phyloP scores from a whole-genome alignment of 768 basidiomycete genomes.

The Imleria badia region DNA sequence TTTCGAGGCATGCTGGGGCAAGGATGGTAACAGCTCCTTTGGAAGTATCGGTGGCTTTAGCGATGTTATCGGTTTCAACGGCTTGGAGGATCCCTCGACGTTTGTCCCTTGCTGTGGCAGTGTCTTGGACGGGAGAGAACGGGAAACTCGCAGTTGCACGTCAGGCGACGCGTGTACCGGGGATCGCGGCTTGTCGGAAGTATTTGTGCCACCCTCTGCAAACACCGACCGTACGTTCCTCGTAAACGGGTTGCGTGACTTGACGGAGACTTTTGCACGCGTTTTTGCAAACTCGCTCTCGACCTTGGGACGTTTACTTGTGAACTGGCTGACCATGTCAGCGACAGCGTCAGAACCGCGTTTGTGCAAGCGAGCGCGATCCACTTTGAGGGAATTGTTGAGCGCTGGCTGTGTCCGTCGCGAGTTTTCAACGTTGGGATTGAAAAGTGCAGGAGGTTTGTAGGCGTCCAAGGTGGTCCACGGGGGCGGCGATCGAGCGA shows the following conservation, averaged over 20 bases:
- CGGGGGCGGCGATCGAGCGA: slow-evolving; percentile 27
- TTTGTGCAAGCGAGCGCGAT: slow-evolving; percentile 28
- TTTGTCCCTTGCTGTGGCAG: neutral
- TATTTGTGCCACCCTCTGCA: slow-evolving; percentile 2
- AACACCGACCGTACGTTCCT: slow-evolving; percentile 20
- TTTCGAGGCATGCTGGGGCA: slow-evolving; percentile 5
- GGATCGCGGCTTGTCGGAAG: neutral
- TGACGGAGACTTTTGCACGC: neutral
- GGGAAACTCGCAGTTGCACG: slow-evolving; percentile 1
- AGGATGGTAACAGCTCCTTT: slow-evolving; percentile 21
- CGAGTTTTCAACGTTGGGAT: neutral
- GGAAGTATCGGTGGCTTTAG: slow-evolving; percentile 30
- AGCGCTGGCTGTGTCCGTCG: neutral
- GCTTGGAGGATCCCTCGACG: slow-evolving; percentile 3
- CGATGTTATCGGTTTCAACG: slow-evolving; percentile 31
- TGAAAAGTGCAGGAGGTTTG: neutral
- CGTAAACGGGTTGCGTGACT: slow-evolving; percentile 25
- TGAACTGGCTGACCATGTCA: slow-evolving; percentile 21
- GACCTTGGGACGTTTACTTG: slow-evolving; percentile 20
- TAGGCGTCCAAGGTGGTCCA: slow-evolving; percentile 19
- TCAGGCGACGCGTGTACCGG: neutral
- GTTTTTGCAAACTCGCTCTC: slow-evolving; percentile 23
- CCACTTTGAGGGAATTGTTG: slow-evolving; percentile 13
- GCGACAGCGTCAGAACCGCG: slow-evolving; percentile 20
- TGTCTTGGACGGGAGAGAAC: slow-evolving; percentile 9